Evolutionary conservation across 1,284 basidiomycete genomes (phyloP).

Genomic region (Papiliotrema flavescens): DNA sequence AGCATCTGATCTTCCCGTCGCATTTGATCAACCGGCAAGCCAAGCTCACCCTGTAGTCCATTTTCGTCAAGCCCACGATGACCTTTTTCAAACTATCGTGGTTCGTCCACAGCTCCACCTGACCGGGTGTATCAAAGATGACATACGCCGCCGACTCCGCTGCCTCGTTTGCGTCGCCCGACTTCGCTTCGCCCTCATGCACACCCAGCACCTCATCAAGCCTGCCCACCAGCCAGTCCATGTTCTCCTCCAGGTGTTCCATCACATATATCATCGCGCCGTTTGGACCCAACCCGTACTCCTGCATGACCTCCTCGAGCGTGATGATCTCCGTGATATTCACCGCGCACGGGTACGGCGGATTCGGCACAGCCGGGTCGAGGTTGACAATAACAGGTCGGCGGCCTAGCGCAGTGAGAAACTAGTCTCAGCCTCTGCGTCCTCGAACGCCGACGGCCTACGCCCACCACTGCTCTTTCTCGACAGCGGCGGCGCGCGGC

Average conservation of each 20-base stretch:
- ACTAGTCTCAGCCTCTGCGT: slow-evolving; percentile 33
- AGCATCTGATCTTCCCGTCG: not conserved
- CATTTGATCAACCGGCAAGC: not conserved
- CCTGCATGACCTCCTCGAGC: slow-evolving; percentile 81
- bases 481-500: not conserved
- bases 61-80: slow-evolving; percentile 66
- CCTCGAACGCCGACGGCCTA: too few species aligned
- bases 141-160: slow-evolving; percentile 59
- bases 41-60: slow-evolving; percentile 74
- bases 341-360: slow-evolving; percentile 87
- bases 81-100: slow-evolving; percentile 83
- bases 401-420: slow-evolving; percentile 78
- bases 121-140: slow-evolving; percentile 93
- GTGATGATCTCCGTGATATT: slow-evolving; percentile 84
- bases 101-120: slow-evolving; percentile 96
- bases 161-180: not conserved
- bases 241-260: slow-evolving; percentile 93
- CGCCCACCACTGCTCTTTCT: too few species aligned
- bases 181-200: not conserved
- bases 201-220: slow-evolving; percentile 57
- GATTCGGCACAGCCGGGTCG: slow-evolving; percentile 85
- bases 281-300: slow-evolving; percentile 86
- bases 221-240: slow-evolving; percentile 83
- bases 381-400: slow-evolving; percentile 90
- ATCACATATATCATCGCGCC: slow-evolving; percentile 96